Evolutionary conservation across 192 early-diverging fungal species (phyloP).

Genomic region (Coemansia sp.): DNA sequence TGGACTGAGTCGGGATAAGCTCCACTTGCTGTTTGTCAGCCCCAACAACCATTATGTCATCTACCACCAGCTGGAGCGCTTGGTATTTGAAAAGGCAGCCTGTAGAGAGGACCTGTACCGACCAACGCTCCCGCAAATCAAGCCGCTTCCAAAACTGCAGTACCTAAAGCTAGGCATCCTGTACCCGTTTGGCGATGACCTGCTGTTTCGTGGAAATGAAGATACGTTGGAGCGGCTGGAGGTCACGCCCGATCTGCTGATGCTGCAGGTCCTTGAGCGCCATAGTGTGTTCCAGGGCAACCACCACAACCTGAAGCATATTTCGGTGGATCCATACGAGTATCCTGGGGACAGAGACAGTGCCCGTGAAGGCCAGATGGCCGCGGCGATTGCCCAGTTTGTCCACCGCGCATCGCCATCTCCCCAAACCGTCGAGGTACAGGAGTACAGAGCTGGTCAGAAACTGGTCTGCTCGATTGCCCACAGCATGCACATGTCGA

Average conservation of each 20-base stretch:
- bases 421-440: not conserved
- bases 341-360: not conserved
- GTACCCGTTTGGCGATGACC: slow-evolving; percentile 14
- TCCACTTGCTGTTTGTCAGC: slow-evolving; percentile 1
- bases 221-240: slow-evolving; percentile 5
- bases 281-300: not conserved
- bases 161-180: not conserved
- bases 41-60: not conserved
- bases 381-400: slow-evolving; percentile 1
- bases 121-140: not conserved
- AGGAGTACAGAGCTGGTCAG: slow-evolving; percentile 1
- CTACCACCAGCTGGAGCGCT: not conserved
- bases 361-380: not conserved
- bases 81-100: not conserved
- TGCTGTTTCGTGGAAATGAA: slow-evolving; percentile 6
- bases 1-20: not conserved
- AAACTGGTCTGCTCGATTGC: slow-evolving; percentile 6
- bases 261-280: slow-evolving; percentile 3
- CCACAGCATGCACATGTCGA: not conserved
- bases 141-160: slow-evolving; percentile 3
- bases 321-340: not conserved
- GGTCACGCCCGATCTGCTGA: not conserved
- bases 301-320: not conserved
- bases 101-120: not conserved
- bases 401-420: slow-evolving; percentile 1